Evolutionary conservation across 1,284 basidiomycete genomes (phyloP), one percentile per base, ranked within the genome.

Genomic region (Sanghuangporus baumii): DNA sequence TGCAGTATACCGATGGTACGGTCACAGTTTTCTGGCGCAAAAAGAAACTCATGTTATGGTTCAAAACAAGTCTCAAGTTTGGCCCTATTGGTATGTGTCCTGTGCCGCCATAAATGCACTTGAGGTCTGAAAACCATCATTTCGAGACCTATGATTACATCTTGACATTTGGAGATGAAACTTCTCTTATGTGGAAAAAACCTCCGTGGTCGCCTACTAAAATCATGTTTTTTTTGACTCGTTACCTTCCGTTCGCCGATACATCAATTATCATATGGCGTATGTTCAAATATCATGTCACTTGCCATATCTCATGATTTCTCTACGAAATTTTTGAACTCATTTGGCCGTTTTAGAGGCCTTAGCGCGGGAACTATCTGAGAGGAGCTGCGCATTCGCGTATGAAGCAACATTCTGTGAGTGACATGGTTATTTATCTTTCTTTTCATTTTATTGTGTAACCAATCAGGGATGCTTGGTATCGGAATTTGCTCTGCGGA

Each of bases 171-270:
- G 48, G 31, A 6, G 48, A 60, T n/a, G 59, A 60, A 41, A 20
- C 16, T 3, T 41, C 47, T 16, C 37, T 61, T 12, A 55, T 61
- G 36, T 61, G 60, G 60, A 18, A 20, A 14, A 18, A 20, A 14
- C 57, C 54, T 20, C 40, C 40, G 12, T 57, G 60, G 60, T 46
- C 54, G 3, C 9, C 47, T 18, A 16, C 41, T 4, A 61, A 61
- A 37, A 12, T 61, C n/a, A 36, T 61, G 41, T 61, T 56, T 43
- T 55, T 61, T 26, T 34, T 61, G n/a, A 61, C 52, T 6, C 60
- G 60, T 7, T 61, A 61, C 26, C n/a, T 61, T 11, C 54, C 60
- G 16, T 61, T 61, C 55, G 23, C 48, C n/a, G 60, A 61, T 20
- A 55, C 37, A 12, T 40, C 60, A 12, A 48, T 61, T n/a, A n/a